Conservation (phyloP, 2,329 filamentous ascomycete genomes). For the Cladosporium sp. region DNA sequence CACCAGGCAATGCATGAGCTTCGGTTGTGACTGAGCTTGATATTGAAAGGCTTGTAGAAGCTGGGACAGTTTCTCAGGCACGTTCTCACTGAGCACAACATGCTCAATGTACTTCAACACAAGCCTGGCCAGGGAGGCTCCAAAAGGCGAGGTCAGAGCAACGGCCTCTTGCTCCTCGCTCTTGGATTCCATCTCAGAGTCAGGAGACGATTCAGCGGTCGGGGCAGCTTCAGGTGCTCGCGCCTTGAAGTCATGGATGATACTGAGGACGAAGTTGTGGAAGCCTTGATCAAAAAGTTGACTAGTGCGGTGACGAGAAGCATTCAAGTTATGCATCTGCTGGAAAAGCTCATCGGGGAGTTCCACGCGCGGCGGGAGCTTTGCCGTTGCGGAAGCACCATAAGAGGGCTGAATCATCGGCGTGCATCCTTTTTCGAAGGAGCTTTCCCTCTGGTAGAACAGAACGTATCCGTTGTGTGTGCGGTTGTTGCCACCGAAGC, state of each 20-base stretch:
- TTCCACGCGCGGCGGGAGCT: constrained; percentile 2
- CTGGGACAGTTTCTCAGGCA: neutral
- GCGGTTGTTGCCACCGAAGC: constrained; percentile 55
- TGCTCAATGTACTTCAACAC: constrained; percentile 4
- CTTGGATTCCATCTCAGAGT: neutral
- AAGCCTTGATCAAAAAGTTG: constrained; percentile 24
- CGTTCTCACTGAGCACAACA: constrained; percentile 4
- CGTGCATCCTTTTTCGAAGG: constrained; percentile 44
- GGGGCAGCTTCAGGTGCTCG: constrained; percentile 1
- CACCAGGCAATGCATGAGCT: constrained; percentile 1
- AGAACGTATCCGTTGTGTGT: constrained; percentile 85
- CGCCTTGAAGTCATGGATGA: neutral
- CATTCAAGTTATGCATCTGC: constrained; percentile 16
- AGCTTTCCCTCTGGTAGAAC: constrained; percentile 81
- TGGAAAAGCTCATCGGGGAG: constrained; percentile 9
- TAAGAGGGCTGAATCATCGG: constrained; percentile 21
- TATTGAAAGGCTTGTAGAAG: neutral
- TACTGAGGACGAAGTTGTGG: neutral
- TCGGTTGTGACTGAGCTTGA: neutral
- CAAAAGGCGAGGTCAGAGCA: neutral
- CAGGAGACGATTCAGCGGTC: neutral
- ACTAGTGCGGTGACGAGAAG: constrained; percentile 16
- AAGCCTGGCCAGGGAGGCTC: neutral
- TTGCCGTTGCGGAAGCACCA: neutral
- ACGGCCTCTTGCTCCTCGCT: neutral